Percentiles rank a stretch among this genome's conserved stretches.
Evolutionary conservation across 2,329 filamentous ascomycete species (phyloP).

Genomic region (Claviceps capensis): DNA sequence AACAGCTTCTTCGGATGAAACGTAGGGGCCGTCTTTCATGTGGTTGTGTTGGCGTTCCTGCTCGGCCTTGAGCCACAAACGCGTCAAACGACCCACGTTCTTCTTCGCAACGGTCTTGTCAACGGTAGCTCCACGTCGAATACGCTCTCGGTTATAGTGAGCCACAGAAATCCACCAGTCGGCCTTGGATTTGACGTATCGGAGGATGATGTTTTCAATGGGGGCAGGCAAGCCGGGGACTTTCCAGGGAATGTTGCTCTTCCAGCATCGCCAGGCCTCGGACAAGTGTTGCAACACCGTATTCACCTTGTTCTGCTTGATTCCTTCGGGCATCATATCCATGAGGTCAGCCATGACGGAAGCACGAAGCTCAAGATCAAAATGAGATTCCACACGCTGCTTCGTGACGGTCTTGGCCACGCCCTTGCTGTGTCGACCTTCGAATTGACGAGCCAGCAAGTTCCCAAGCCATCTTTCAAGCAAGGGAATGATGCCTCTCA

Average conservation of each 20-base stretch:
- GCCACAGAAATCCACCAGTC: conserved; percentile 99
- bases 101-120: conserved; percentile 99
- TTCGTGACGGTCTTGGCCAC: conserved; percentile 99
- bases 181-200: conserved; percentile 97
- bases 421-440: conserved; percentile 95
- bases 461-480: conserved; percentile 97
- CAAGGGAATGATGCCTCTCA: conserved; percentile 93
- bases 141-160: conserved; percentile 96
- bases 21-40: conserved; percentile 97
- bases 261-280: conserved; percentile 99
- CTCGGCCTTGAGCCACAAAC: conserved; percentile 94
- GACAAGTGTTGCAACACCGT: conserved; percentile 94
- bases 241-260: conserved; percentile 99
- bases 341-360: conserved; percentile 98
- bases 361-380: conserved; percentile 89
- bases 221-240: conserved; percentile 90
- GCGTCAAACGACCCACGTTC: conserved; percentile 86
- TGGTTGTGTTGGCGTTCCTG: conserved; percentile 99
- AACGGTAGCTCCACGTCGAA: conserved; percentile 87
- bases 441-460: conserved; percentile 89
- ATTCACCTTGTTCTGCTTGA: conserved; percentile 99
- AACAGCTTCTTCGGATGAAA: conserved; percentile 95
- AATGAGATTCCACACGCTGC: conserved; percentile 96
- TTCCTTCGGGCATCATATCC: conserved; percentile 99
- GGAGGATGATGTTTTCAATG: conserved; percentile 96